Conservation (phyloP, 306 rosid genomes). For the Argentina anserina region DNA sequence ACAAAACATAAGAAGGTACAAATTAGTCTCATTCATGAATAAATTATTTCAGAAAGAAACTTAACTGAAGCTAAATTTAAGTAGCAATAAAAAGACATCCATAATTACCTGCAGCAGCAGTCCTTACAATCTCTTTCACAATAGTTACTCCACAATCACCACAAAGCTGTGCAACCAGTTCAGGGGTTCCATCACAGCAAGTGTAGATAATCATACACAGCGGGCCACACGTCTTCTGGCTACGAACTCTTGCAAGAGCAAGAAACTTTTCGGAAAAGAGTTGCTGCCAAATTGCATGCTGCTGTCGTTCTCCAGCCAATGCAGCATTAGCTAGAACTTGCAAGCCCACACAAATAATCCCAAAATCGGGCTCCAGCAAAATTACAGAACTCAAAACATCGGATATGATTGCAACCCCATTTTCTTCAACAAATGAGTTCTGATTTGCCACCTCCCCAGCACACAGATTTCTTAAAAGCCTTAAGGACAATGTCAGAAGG, state of each 20-base stretch:
- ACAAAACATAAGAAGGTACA: neutral
- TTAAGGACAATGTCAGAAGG: constrained; percentile 39
- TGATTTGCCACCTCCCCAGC: constrained; percentile 62
- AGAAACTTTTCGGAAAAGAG: constrained; percentile 41
- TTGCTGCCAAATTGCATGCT: constrained; percentile 49
- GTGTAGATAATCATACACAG: constrained; percentile 66
- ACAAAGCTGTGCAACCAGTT: constrained; percentile 33
- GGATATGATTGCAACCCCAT: constrained; percentile 43
- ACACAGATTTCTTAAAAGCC: constrained; percentile 63
- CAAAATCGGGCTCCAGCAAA: constrained; percentile 30
- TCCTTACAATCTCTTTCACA: constrained; percentile 47
- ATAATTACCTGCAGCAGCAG: constrained; percentile 46
- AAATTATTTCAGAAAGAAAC: neutral
- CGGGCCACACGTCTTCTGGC: constrained; percentile 51
- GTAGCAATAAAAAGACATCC: neutral
- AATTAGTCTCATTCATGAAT: neutral
- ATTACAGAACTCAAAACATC: constrained; percentile 38
- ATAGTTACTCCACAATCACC: constrained; percentile 46
- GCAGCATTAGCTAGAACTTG: constrained; percentile 79
- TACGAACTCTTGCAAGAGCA: constrained; percentile 40
- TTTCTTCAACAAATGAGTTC: constrained; percentile 44
- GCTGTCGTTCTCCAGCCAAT: constrained; percentile 66
- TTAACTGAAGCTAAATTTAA: constrained; percentile 6
- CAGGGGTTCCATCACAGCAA: constrained; percentile 49
- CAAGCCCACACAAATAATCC: constrained; percentile 49